Evolutionary conservation across 805 yeast genomes (phyloP), one percentile per base, ranked within the genome.

Genomic region (Saturnispora silvae): DNA sequence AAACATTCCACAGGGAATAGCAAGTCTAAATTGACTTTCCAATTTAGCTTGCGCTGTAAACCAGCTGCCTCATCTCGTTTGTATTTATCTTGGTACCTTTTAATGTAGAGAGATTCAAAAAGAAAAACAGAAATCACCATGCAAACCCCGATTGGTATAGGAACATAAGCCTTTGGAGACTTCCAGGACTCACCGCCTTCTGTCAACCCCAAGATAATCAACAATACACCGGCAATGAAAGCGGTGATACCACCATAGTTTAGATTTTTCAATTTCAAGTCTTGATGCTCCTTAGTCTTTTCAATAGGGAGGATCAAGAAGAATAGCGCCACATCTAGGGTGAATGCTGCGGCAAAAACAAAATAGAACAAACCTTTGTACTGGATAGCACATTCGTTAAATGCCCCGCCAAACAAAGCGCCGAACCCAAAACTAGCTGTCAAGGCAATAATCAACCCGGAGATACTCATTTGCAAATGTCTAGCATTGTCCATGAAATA

Each of bases 111-210:
- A 8, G 44, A 40, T 45, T 67, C 72, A 48, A 52, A 60, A 4
- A 52, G 16, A 20, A 57, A 44, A 28, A 50, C 55, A 4, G 35
- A 22, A 5, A 52, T 14, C 3, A 63, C 33, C n/a, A 60, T 35
- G 3, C 61, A 17, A 10, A 59, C 34, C 1, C 72, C 72, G 35
- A 68, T 40, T 2, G 61, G 50, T 1, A 68, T 40, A 0, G 72
- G 59, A 13, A 64, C 65, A 41, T 65, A 66, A 1, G 64, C 62
- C 14, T 52, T 47, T 1, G 72, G 64, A 1, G 53, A 38, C 3
- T 51, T 50, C 72, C 73, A 68, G 1, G 50, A 48, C 5, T 55
- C 57, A 18, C 71, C 72, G 17, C 68, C 70, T 43, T 66, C 64
- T 0, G 68, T 65, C 32, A 68, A 51, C 0, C 70, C 75, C 8